Conservation (phyloP, 257 asterid genomes). For the Jaltomata sinuosa region DNA sequence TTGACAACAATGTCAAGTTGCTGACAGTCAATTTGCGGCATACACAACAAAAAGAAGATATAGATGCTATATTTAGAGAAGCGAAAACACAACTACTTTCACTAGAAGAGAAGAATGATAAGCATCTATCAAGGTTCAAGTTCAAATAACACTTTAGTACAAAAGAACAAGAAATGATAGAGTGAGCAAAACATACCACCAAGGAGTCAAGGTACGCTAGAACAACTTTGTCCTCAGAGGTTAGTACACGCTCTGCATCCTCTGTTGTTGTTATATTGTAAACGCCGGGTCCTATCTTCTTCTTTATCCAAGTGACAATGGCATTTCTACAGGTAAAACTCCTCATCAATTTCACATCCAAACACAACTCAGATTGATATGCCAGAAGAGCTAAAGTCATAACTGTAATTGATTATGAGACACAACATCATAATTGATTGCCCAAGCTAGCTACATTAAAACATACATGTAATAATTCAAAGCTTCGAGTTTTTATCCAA, state of each 20-base stretch:
- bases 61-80: neutral
- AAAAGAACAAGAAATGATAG: neutral
- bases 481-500: neutral
- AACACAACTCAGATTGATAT: neutral
- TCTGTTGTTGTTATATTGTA: slow-evolving; percentile 50
- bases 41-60: neutral
- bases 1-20: neutral
- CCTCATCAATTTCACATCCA: neutral
- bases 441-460: neutral
- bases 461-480: neutral
- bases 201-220: slow-evolving; percentile 62
- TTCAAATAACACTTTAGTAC: neutral
- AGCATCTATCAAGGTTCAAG: neutral
- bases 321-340: slow-evolving; percentile 51
- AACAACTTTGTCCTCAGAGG: slow-evolving; percentile 48
- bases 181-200: slow-evolving; percentile 41
- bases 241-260: slow-evolving; percentile 67
- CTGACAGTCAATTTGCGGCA: neutral
- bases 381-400: neutral
- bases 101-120: neutral
- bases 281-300: slow-evolving; percentile 68
- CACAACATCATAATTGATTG: neutral
- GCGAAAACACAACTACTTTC: neutral
- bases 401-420: neutral
- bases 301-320: slow-evolving; percentile 80